These are phyloP conservation scores for Sclerotinia minor DNA, from an alignment of 2,329 filamentous ascomycete species.

Conservation along the genomic window DNA sequence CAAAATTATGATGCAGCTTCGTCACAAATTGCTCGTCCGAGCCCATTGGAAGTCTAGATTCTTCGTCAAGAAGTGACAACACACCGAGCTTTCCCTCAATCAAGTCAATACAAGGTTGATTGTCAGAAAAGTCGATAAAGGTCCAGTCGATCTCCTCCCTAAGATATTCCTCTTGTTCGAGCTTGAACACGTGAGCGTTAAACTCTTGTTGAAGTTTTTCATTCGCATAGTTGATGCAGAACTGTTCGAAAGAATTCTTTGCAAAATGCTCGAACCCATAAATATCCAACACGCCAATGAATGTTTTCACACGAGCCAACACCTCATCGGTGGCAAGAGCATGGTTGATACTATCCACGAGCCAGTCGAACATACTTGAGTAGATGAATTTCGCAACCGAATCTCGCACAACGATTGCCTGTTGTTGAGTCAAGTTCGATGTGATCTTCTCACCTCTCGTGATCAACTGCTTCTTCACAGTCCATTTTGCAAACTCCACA, in stretches of 20 bases:
- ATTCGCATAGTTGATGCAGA: conserved; percentile 99
- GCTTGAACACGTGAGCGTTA: conserved; percentile 98
- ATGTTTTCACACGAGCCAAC: conserved; percentile 76
- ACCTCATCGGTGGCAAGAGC: conserved; percentile 89
- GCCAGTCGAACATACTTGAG: conserved; percentile 97
- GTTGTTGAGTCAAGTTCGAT: conserved; percentile 89
- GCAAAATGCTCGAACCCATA: conserved; percentile 99
- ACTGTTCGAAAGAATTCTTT: conserved; percentile 99
- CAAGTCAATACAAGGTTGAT: conserved; percentile 97
- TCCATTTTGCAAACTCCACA: conserved; percentile 91
- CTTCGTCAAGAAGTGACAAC: conserved; percentile 88
- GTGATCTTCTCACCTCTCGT: conserved; percentile 97
- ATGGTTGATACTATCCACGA: conserved; percentile 94
- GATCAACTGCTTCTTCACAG: conserved; percentile 96
- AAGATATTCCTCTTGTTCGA: conserved; percentile 97
- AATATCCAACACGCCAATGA: conserved; percentile 98
- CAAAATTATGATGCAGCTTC: conserved; percentile 93
- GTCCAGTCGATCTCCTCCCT: conserved; percentile 98
- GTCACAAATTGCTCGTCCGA: conserved; percentile 96
- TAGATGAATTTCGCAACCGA: conserved; percentile 99
- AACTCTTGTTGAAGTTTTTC: conserved; percentile 99
- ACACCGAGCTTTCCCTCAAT: conserved; percentile 97
- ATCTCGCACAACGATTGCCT: conserved; percentile 91
- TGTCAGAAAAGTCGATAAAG: conserved; percentile 99
- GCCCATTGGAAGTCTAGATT: conserved; percentile 94